Conservation (phyloP, 768 basidiomycete genomes). For the Boletus huronensis region DNA sequence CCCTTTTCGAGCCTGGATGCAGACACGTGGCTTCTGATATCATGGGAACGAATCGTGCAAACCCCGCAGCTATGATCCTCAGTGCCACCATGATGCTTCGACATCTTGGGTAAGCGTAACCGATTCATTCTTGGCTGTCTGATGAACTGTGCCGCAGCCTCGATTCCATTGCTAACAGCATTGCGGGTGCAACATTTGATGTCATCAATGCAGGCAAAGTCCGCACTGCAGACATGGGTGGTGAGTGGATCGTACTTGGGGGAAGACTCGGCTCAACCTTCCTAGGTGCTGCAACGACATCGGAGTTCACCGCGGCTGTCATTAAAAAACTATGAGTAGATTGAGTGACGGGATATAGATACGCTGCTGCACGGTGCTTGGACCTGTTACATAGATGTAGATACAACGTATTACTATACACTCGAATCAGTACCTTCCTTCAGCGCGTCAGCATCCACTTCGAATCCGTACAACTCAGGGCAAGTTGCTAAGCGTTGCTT, state of each 20-base stretch:
- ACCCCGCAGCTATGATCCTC: constrained; percentile 96
- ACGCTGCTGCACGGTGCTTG: too few species aligned
- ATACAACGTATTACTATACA: constrained; percentile 9
- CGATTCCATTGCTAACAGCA: constrained; percentile 88
- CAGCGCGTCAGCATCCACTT: constrained; percentile 4
- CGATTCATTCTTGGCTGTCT: constrained; percentile 12
- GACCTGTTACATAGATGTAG: constrained; percentile 25
- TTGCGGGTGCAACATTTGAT: constrained; percentile 88
- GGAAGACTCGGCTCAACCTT: constrained; percentile 7
- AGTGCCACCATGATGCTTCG: constrained; percentile 98
- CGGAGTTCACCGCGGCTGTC: constrained; percentile 91
- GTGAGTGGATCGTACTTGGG: constrained; percentile 42
- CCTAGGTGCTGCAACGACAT: constrained; percentile 82
- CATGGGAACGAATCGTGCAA: constrained; percentile 94
- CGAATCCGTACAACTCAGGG: constrained; percentile 1
- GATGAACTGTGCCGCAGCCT: constrained; percentile 48
- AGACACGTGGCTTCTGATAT: constrained; percentile 93
- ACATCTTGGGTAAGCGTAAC: constrained; percentile 74
- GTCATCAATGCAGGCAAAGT: constrained; percentile 87
- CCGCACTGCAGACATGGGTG: constrained; percentile 93
- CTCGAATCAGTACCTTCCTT: constrained; percentile 16
- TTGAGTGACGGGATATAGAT: neutral
- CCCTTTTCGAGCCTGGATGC: constrained; percentile 98
- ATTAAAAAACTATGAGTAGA: constrained; percentile 66
- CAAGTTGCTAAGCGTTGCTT: constrained; percentile 35